These are phyloP conservation scores for Zanthoxylum bungeanum DNA, from an alignment of 345 rosid genomes.

Conservation along the genomic window DNA sequence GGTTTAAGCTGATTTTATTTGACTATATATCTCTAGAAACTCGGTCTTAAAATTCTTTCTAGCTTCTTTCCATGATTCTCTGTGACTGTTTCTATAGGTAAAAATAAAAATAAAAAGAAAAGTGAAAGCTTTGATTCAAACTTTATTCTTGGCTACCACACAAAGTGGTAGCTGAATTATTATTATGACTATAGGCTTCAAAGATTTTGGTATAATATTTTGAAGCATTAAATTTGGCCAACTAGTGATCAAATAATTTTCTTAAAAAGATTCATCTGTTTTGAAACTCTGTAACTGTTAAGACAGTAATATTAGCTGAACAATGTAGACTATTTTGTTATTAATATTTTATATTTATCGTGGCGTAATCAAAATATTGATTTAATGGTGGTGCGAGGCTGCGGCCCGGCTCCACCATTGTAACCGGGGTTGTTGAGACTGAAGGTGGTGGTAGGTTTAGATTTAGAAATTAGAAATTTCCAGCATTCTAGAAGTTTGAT, in stretches of 20 bases:
- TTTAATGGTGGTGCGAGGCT: no score
- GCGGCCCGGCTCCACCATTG: no score
- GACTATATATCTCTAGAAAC: not conserved
- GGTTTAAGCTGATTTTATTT: not conserved
- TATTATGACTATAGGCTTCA: no score
- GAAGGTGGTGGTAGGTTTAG: slow-evolving; percentile 25
- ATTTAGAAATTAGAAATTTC: no score
- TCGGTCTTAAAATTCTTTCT: not conserved
- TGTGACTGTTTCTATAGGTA: not conserved
- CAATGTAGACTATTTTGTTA: not conserved
- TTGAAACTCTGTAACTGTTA: not conserved
- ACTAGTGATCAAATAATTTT: no score
- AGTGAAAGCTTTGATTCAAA: not conserved
- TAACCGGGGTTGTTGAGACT: no score
- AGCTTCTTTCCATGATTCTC: no score
- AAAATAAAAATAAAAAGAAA: not conserved
- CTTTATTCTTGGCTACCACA: not conserved
- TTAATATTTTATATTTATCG: not conserved
- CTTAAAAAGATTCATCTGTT: not conserved
- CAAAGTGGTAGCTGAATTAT: not conserved
- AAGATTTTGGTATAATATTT: not conserved
- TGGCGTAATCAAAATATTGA: no score
- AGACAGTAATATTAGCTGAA: slow-evolving; percentile 1
- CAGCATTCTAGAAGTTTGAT: slow-evolving; percentile 25
- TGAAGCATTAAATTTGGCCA: no score